phyloP scores from a whole-genome alignment of 164 flowering plant genomes.

The Chimonanthus praecox region DNA sequence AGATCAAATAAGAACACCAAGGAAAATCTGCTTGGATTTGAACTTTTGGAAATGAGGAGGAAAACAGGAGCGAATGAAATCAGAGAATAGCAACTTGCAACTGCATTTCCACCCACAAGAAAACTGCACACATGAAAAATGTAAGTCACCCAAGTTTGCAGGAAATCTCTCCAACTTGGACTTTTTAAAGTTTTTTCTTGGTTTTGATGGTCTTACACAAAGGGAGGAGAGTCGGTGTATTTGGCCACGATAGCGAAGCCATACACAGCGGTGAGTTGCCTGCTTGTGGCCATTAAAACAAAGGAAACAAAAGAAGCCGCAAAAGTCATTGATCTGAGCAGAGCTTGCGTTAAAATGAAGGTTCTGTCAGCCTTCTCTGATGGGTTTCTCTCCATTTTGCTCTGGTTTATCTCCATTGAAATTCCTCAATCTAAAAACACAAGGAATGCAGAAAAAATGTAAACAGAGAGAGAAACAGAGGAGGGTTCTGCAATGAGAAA shows the following conservation, averaged over 20 bases:
- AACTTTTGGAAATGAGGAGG: slow-evolving; percentile 7
- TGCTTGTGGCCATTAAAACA: slow-evolving; percentile 24
- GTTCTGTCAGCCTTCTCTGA: background rate
- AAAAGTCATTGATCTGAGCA: slow-evolving; percentile 31
- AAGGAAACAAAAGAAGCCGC: slow-evolving; percentile 28
- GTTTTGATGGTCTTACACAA: slow-evolving; percentile 23
- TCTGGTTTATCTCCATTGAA: background rate
- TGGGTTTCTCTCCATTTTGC: slow-evolving; percentile 7
- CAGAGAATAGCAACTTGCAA: slow-evolving; percentile 30
- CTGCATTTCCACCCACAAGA: slow-evolving; percentile 28
- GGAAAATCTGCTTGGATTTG: slow-evolving; percentile 24
- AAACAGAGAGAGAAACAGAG: too few species aligned
- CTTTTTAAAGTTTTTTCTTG: background rate
- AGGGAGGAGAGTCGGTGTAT: slow-evolving; percentile 35
- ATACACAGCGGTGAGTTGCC: slow-evolving; percentile 18
- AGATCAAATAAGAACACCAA: slow-evolving; percentile 45
- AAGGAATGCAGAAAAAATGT: too few species aligned
- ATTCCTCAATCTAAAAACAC: too few species aligned
- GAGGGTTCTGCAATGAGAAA: too few species aligned
- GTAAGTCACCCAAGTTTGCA: background rate
- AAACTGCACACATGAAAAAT: slow-evolving; percentile 31
- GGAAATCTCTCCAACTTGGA: background rate
- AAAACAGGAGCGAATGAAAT: slow-evolving; percentile 31
- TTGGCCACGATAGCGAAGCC: slow-evolving; percentile 27
- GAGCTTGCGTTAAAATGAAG: slow-evolving; percentile 25